Evolutionary conservation across 345 rosid genomes (phyloP).

Genomic region (Pseudoturritis turrita): DNA sequence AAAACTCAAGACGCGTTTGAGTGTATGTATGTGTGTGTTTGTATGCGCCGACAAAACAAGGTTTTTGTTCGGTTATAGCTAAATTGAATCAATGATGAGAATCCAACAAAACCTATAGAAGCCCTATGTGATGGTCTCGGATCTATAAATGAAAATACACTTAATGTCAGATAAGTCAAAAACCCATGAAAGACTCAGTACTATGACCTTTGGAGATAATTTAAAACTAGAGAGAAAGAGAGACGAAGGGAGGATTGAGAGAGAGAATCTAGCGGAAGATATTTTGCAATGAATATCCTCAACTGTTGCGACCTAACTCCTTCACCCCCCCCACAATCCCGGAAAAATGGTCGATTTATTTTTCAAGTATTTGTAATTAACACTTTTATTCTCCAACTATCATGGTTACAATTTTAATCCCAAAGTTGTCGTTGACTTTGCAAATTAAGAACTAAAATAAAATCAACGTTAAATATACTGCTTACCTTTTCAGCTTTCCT

Average conservation of each 20-base stretch:
- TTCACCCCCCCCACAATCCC: slow-evolving; percentile 1
- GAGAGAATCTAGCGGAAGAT: slow-evolving; percentile 16
- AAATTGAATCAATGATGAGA: slow-evolving; percentile 5
- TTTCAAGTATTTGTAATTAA: too few relatives aligned
- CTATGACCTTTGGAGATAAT: neutral
- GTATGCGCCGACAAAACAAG: slow-evolving; percentile 3
- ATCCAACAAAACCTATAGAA: slow-evolving; percentile 20
- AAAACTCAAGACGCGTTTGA: slow-evolving; percentile 12
- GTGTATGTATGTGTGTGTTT: neutral
- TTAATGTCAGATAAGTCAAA: slow-evolving; percentile 19
- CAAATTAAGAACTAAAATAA: too few relatives aligned
- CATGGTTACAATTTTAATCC: too few relatives aligned
- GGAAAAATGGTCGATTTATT: too few relatives aligned
- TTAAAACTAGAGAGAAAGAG: neutral
- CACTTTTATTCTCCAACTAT: too few relatives aligned
- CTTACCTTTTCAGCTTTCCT: too few relatives aligned
- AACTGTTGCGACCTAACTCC: slow-evolving; percentile 19
- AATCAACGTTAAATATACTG: too few relatives aligned
- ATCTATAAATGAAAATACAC: slow-evolving; percentile 10
- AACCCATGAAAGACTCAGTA: slow-evolving; percentile 9
- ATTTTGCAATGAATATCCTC: slow-evolving; percentile 4
- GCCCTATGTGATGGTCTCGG: slow-evolving; percentile 8
- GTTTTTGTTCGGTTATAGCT: slow-evolving; percentile 21
- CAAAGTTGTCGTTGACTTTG: too few relatives aligned
- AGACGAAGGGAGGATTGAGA: neutral